Percentiles rank a stretch among this genome's conserved stretches.
These are phyloP conservation scores for Mortierella sp. DNA, from an alignment of 371 early-diverging fungal genomes.

Conservation along the genomic window DNA sequence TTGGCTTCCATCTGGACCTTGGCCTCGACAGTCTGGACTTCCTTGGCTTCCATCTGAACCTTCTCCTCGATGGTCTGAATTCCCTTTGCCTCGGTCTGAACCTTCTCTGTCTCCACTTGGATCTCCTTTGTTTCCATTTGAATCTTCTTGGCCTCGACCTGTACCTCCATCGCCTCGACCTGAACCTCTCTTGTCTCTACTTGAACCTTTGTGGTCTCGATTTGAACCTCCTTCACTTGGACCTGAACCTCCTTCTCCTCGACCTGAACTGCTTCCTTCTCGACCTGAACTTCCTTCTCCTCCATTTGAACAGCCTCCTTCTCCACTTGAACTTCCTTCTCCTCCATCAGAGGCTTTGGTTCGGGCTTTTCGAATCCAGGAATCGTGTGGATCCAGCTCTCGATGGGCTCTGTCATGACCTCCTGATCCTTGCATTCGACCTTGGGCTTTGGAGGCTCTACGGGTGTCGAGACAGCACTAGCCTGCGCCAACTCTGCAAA, in stretches of 20 bases:
- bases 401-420: slow-evolving; percentile 21
- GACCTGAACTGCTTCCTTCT: too few species aligned
- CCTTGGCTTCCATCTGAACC: neutral
- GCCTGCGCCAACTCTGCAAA: slow-evolving; percentile 32
- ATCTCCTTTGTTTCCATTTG: neutral
- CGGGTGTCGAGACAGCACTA: neutral
- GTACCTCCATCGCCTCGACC: too few species aligned
- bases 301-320: too few species aligned
- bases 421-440: slow-evolving; percentile 24
- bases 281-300: too few species aligned
- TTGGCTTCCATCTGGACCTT: neutral
- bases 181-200: too few species aligned
- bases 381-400: slow-evolving; percentile 20
- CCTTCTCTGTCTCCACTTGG: neutral
- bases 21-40: neutral
- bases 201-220: too few species aligned
- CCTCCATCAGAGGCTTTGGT: too few species aligned
- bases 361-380: slow-evolving; percentile 6
- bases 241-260: too few species aligned
- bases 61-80: neutral
- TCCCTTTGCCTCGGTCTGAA: neutral
- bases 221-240: too few species aligned
- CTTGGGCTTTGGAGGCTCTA: neutral
- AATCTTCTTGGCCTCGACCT: neutral
- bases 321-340: too few species aligned